Percentiles rank a stretch among this genome's conserved stretches.
phyloP scores from a whole-genome alignment of 108 stramenopile species.

The Phaeodactylum tricornutum region DNA sequence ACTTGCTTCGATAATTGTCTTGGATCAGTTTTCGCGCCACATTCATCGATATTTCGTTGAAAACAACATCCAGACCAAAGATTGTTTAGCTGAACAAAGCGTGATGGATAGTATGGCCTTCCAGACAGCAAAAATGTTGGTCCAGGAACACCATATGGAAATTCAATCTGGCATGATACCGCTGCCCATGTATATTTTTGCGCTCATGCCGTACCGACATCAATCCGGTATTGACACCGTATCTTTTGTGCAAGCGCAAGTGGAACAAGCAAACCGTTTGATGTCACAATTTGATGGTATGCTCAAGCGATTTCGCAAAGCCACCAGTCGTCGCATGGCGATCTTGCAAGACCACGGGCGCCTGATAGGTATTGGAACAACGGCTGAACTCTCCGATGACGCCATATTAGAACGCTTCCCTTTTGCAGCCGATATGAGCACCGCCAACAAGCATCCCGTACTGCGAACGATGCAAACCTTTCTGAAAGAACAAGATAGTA shows the following conservation, averaged over 20 bases:
- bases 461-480: slow-evolving; percentile 56
- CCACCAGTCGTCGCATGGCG: slow-evolving; percentile 73
- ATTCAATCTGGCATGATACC: slow-evolving; percentile 72
- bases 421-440: slow-evolving; percentile 62
- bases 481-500: slow-evolving; percentile 3
- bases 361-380: slow-evolving; percentile 25
- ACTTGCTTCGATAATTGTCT: slow-evolving; percentile 71
- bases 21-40: slow-evolving; percentile 81
- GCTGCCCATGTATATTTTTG: slow-evolving; percentile 64
- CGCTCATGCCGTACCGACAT: slow-evolving; percentile 79
- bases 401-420: slow-evolving; percentile 60
- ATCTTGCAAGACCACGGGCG: slow-evolving; percentile 67
- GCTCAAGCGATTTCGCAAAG: slow-evolving; percentile 75
- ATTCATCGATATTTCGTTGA: slow-evolving; percentile 45
- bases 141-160: slow-evolving; percentile 33
- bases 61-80: slow-evolving; percentile 1
- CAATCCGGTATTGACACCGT: slow-evolving; percentile 49
- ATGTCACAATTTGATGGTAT: slow-evolving; percentile 49
- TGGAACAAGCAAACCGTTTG: slow-evolving; percentile 22
- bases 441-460: slow-evolving; percentile 38
- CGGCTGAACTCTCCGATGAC: not conserved
- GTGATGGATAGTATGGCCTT: slow-evolving; percentile 45
- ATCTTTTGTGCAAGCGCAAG: slow-evolving; percentile 35
- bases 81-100: slow-evolving; percentile 9
- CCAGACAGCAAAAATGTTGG: slow-evolving; percentile 32